Evolutionary conservation across 108 stramenopile species (phyloP), one percentile per base, ranked within the genome.

Genomic region (Licmophora abbreviata): DNA sequence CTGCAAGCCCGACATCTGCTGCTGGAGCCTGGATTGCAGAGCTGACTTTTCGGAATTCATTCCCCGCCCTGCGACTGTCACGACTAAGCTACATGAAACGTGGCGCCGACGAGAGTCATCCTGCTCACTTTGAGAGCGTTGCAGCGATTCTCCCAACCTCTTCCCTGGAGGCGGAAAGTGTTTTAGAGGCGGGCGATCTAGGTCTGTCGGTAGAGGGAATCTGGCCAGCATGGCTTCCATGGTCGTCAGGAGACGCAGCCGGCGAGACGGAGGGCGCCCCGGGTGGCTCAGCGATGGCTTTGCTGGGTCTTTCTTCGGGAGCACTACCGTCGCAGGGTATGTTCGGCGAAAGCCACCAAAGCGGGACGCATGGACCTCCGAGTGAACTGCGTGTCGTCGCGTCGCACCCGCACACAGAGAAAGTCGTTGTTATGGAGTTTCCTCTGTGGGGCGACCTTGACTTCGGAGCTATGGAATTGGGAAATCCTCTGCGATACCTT

Each of bases 11-110:
- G 15, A 36, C 28, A 0, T 59, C 64, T 14, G 65, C 69, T 30
- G 89, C 89, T 3, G 89, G 89, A 23, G 89, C 89, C 24, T 91
- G 89, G 89, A 82, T 91, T 61, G 74, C 77, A 11, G 89, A 91
- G 58, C 50, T 86, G 14, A 84, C 82, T 15, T 86, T 86, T 63
- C 64, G 81, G 21, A 71, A 69, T 27, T 62, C 79, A 2, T 80
- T 79, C 33, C 89, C 89, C n/a, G 82, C 89, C n/a, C 48, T 91
- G 37, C 69, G 89, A 44, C 60, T 91, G 23, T 79, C 77, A 1
- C 58, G 89, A 26, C 52, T 91, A 37, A 77, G 75, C 35, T 91
- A 84, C 49, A 61, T 91, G 71, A 79, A 80, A 56, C 66, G 79
- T 22, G 83, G 85, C 1, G 70, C 67, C 18, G 77, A 86, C 43